Evolutionary conservation across 176 grass and related monocot genomes (phyloP).

Genomic region (Paspalum notatum): DNA sequence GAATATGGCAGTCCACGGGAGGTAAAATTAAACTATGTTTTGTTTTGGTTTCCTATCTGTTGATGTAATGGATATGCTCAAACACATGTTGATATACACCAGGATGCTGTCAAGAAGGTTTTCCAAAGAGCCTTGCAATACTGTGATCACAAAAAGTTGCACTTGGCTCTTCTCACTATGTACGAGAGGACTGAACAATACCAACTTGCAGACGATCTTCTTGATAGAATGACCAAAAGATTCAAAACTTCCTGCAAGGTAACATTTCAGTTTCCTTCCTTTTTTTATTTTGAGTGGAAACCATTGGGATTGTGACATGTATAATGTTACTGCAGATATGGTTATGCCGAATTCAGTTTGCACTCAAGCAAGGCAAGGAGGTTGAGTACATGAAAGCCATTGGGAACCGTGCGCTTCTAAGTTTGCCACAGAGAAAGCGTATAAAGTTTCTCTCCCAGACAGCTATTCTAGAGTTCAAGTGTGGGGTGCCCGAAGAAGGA

Average conservation of each 20-base stretch:
- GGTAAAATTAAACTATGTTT: conserved; percentile 50
- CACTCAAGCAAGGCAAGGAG: conserved; percentile 69
- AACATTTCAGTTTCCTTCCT: background rate
- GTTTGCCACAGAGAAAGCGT: conserved; percentile 74
- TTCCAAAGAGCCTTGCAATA: conserved; percentile 94
- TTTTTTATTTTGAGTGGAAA: background rate
- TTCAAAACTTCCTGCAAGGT: conserved; percentile 96
- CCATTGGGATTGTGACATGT: conserved; percentile 2
- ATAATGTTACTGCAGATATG: conserved; percentile 67
- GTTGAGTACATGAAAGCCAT: conserved; percentile 59
- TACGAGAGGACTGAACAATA: conserved; percentile 88
- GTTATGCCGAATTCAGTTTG: conserved; percentile 69
- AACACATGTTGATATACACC: conserved; percentile 28
- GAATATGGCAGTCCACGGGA: conserved; percentile 85
- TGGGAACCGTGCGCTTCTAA: conserved; percentile 84
- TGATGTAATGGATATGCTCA: conserved; percentile 31
- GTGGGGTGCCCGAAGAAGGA: conserved; percentile 75
- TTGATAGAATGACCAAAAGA: conserved; percentile 91
- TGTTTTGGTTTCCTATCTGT: conserved; percentile 19
- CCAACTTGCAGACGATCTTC: conserved; percentile 71
- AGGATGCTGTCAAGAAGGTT: conserved; percentile 90
- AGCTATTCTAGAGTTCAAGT: conserved; percentile 92
- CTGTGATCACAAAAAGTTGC: conserved; percentile 85
- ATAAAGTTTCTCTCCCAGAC: conserved; percentile 84
- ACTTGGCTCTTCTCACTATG: conserved; percentile 82